Percentiles rank a stretch among this genome's conserved stretches.
phyloP scores from a whole-genome alignment of 495 filamentous ascomycete species.

The Neurospora sp. region DNA sequence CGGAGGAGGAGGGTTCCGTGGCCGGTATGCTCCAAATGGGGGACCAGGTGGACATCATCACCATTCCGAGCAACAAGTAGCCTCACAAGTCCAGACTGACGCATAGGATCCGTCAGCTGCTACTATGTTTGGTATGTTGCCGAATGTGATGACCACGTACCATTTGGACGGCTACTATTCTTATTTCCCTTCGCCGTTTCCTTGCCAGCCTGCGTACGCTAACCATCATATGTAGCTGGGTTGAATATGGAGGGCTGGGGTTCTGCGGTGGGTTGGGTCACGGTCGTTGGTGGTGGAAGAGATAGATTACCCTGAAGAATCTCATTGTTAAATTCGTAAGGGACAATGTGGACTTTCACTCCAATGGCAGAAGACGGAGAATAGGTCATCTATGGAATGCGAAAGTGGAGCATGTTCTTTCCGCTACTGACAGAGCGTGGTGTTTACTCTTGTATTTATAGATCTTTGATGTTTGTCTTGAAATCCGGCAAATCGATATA shows the following conservation, averaged over 20 bases:
- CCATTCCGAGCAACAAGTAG: neutral
- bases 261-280: neutral
- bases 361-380: neutral
- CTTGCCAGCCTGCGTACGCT: neutral
- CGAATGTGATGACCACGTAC: neutral
- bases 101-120: constrained; percentile 8
- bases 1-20: neutral
- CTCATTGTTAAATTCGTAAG: neutral
- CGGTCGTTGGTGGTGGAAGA: neutral
- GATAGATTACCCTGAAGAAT: neutral
- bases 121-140: constrained; percentile 1
- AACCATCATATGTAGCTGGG: neutral
- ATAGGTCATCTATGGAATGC: neutral
- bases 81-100: constrained; percentile 3
- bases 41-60: neutral
- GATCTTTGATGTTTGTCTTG: neutral
- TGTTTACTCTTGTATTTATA: neutral
- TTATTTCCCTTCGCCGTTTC: neutral
- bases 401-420: neutral
- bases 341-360: neutral
- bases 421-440: neutral
- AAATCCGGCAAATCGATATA: neutral
- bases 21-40: constrained; percentile 1
- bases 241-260: neutral
- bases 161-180: neutral